Evolutionary conservation across 73 alveolate species (phyloP), one percentile per base, ranked within the genome.

Genomic region (Halteria grandinella): DNA sequence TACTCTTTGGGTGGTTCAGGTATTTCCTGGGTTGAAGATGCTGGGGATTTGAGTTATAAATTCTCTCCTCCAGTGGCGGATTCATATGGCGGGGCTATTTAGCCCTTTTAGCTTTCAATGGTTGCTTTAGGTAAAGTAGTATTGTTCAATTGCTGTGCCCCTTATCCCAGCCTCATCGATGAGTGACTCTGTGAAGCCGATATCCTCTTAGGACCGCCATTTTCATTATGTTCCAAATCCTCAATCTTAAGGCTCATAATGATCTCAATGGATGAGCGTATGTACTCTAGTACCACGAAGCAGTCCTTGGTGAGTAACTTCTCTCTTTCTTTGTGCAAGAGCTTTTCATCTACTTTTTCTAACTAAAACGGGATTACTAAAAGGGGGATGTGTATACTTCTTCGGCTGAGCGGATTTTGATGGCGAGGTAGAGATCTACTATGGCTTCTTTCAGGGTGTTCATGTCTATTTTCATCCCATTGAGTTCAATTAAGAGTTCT

Each of bases 211-310:
- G 18, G 21, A 27, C 54, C 20, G n/a, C n/a, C 73, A 45, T 40
- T 28, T 75, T 79, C 48, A n/a, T n/a, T n/a, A n/a, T 59, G 28
- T 50, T 75, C 87, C 15, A 52, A 48, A 14, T 75, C 87, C 34
- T 75, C 87, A 27, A 75, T 75, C 58, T 75, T 75, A 27, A 75
- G 64, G 72, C 59, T 75, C 87, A 75, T 75, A 1, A 75, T 48
- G 23, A 75, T 75, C 32, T 75, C 87, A 29, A 75, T 75, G 25
- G 87, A 75, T 11, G 87, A 75, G 18, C 87, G 36, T 2, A 75
- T 75, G 41, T 75, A 75, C 36, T 75, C 87, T 7, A 75, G 71
- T 5, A 75, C 39, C 71, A 47, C 34, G 57, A 73, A 73, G 20
- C 85, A 55, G 64, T 73, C 85, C 41, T 48, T 25, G 52, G 32